Base-by-base conservation (phyloP, 176 grass and related monocot species). In the Aegilops tauschii region DNA sequence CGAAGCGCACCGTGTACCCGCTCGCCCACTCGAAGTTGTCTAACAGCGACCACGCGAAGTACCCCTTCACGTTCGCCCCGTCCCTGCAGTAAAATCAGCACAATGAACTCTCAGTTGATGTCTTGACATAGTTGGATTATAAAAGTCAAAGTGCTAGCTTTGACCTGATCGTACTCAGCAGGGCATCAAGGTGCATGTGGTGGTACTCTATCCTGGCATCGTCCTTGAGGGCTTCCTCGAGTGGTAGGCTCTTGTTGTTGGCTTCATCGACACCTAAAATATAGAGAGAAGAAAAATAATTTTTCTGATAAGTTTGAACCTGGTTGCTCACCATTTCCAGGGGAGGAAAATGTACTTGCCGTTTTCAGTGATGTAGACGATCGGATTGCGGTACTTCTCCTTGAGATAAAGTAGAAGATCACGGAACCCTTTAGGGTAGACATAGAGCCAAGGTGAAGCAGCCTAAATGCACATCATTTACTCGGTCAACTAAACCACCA, bases 1-100 rank as follows among this genome's bases (percentile, higher is more conserved):
- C 94, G 3, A 95, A 95, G 5, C 93, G 70, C 65, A 93, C 80
- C 0, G 88, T 91, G 77, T 85, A 95, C 0, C 89, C 93, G 5
- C 30, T 40, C 0, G 4, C 0, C 89, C 88, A 93, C 76, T 95
- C 91, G 40, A 95, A 95, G 56, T 95, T 86, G 29, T 95, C 91
- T 5, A 93, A 39, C 21, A 93, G 11, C 0, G 89, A 95, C 91
- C 93, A 95, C 0, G 81, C 91, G 30, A 95, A 95, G 80, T 93
- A 95, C 1, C 89, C 94, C 59, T 91, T 95, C 52, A 95, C 81
- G 52, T 93, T 89, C 28, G 85, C 88, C 8, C 91, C 93, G 8
- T 91, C 76, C 61, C 88, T 95, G 30, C 6, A 74, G 50, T 45
- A 79, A 8, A 54, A 11, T 42, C 5, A 30, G 13, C 68, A 1